Percentiles rank a stretch among this genome's conserved stretches.
phyloP scores from a whole-genome alignment of 1,284 basidiomycete species.

The Ceratobasidium theobromae region DNA sequence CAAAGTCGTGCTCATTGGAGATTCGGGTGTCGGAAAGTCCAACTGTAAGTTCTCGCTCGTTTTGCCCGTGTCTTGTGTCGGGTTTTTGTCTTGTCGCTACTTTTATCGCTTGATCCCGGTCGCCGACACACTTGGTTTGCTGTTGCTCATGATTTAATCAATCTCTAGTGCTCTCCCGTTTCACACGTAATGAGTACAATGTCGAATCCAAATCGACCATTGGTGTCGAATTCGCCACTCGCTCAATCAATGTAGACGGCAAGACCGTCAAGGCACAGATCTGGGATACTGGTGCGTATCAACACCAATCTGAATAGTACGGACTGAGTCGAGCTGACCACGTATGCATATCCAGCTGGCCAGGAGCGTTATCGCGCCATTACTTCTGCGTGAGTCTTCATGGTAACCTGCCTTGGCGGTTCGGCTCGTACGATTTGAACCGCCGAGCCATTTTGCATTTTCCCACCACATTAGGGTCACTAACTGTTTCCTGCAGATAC shows the following conservation, averaged over 20 bases:
- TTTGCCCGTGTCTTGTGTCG: not conserved
- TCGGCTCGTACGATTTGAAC: not conserved
- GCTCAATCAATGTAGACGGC: slow-evolving; percentile 90
- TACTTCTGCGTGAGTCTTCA: slow-evolving; percentile 79
- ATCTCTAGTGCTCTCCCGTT: slow-evolving; percentile 67
- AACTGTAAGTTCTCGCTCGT: slow-evolving; percentile 52
- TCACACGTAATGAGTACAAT: slow-evolving; percentile 99
- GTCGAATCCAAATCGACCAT: slow-evolving; percentile 99
- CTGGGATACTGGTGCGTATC: slow-evolving; percentile 88
- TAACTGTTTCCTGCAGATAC: slow-evolving; percentile 60
- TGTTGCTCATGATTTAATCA: not conserved
- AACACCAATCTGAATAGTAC: not conserved
- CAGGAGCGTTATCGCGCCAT: slow-evolving; percentile 99
- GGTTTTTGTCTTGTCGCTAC: not conserved
- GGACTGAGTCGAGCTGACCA: not conserved
- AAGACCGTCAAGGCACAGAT: slow-evolving; percentile 99
- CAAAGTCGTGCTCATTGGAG: slow-evolving; percentile 98
- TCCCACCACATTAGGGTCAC: not conserved
- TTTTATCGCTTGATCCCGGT: not conserved
- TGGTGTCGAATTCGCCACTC: slow-evolving; percentile 98
- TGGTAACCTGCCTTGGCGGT: not conserved
- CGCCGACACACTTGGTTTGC: not conserved
- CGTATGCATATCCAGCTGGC: slow-evolving; percentile 64
- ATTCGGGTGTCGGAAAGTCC: slow-evolving; percentile 93
- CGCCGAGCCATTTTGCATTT: not conserved